Evolutionary conservation across 352 stramenopile species (phyloP), one percentile per base, ranked within the genome.

Genomic region (Pythium dissotocum): DNA sequence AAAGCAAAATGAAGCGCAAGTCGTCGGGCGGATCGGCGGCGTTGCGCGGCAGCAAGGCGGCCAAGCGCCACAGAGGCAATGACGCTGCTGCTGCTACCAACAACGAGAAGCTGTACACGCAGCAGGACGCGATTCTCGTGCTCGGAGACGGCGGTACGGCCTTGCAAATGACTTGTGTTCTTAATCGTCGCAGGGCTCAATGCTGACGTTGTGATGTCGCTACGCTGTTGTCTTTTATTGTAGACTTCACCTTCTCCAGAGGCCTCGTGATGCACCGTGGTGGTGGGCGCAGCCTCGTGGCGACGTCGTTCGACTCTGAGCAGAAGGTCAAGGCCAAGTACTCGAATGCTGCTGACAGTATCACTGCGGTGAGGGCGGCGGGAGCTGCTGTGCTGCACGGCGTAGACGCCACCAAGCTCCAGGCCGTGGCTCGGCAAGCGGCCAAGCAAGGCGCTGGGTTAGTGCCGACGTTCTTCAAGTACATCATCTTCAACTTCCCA

Each of bases 401-500:
- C 67, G 82, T 97, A 46, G 88, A 97, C 70, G 89, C 87, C 35
- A 97, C 88, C 33, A 86, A 91, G 63, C 73, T 96, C 49, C 66
- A 86, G 32, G 63, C 75, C 46, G 65, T 95, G 61, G 78, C 85
- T 9, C 49, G 63, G 9, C 68, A 70, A 9, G 40, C 28, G 8
- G 13, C 38, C 16, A 55, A 48, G 9, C 32, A 30, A 26, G 63
- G 58, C 30, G 28, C 59, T 12, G 46, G 44, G 35, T 59, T 64
- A 30, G 40, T 89, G 38, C 78, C 83, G 0, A 36, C 69, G 24
- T 85, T 88, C 30, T 96, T 96, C 69, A 77, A 91, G 60, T 91
- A 82, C 69, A 90, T 96, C 51, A 77, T 97, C 53, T 96, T 96
- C 71, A 96, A 96, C 70, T 97, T 97, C 67, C 89, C 89, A 8